phyloP scores from a whole-genome alignment of 495 filamentous ascomycete genomes.

The Xylaria intraflava region DNA sequence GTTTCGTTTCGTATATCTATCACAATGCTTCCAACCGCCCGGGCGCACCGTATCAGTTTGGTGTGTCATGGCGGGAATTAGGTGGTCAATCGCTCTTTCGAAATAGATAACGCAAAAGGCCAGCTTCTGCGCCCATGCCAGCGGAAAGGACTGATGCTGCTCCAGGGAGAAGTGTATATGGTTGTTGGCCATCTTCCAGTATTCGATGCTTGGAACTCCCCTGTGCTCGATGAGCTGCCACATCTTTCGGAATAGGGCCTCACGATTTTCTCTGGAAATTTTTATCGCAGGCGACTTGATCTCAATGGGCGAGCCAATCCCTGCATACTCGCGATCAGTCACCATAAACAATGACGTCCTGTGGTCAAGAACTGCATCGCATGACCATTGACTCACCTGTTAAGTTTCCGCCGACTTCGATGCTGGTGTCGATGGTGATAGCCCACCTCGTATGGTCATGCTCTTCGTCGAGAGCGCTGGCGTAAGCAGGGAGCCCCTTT shows the following conservation, averaged over 20 bases:
- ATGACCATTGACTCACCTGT: neutral
- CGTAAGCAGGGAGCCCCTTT: neutral
- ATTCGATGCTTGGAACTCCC: neutral
- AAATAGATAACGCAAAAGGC: conserved; percentile 7
- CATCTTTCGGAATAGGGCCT: neutral
- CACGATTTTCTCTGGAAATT: neutral
- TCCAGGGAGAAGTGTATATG: neutral
- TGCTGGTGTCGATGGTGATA: conserved; percentile 1
- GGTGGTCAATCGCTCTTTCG: neutral
- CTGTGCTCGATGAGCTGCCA: neutral
- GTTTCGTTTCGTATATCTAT: neutral
- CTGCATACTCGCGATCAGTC: neutral
- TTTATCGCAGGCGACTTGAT: neutral
- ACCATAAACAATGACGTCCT: no score
- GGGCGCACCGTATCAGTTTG: neutral
- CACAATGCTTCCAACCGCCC: neutral
- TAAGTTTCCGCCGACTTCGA: neutral
- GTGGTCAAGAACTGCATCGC: no score
- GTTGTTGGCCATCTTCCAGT: neutral
- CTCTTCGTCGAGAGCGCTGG: neutral
- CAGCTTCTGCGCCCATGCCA: neutral
- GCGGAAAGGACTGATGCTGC: neutral
- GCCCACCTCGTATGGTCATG: neutral
- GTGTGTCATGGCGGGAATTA: neutral
- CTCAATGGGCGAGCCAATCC: neutral